Percentiles rank a stretch among this genome's conserved stretches.
Evolutionary conservation across 2,329 filamentous ascomycete species (phyloP).

Genomic region (Chrysoporthe deuterocubensis): DNA sequence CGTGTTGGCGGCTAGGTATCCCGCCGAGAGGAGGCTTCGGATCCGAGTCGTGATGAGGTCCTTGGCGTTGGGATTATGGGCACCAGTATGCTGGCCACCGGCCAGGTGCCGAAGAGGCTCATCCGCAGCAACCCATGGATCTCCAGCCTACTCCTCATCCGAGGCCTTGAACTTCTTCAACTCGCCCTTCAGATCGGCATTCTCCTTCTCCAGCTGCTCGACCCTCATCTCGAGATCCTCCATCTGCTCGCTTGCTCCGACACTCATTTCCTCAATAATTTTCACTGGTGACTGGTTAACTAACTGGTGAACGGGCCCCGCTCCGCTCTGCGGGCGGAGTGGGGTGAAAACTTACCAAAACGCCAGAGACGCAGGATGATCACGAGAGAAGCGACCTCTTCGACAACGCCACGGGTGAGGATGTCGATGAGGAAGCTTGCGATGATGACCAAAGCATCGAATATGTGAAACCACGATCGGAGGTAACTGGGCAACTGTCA

Average conservation of each 20-base stretch:
- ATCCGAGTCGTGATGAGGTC: not conserved
- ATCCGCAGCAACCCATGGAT: not conserved
- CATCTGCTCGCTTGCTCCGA: conserved; percentile 66
- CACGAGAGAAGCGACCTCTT: conserved; percentile 69
- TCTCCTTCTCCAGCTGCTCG: conserved; percentile 55
- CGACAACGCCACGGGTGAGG: conserved; percentile 59
- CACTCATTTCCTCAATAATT: conserved; percentile 69
- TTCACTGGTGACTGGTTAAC: conserved; percentile 50
- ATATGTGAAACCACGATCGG: conserved; percentile 61
- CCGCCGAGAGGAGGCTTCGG: not conserved
- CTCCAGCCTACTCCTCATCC: not conserved
- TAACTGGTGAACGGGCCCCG: too few relatives aligned
- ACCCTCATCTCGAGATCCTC: conserved; percentile 59
- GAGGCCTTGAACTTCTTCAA: conserved; percentile 20
- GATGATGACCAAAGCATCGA: conserved; percentile 67
- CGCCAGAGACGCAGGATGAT: conserved; percentile 70
- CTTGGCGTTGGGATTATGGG: not conserved
- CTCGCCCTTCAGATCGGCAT: conserved; percentile 38
- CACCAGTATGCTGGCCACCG: not conserved
- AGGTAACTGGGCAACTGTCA: conserved; percentile 52
- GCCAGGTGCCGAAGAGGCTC: not conserved
- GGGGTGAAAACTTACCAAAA: conserved; percentile 39
- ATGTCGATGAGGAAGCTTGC: conserved; percentile 66
- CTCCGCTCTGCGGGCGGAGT: too few relatives aligned
- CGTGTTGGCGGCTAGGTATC: conserved; percentile 15